phyloP scores from a whole-genome alignment of 2,329 filamentous ascomycete species.

The Colletotrichum cordylinicola region DNA sequence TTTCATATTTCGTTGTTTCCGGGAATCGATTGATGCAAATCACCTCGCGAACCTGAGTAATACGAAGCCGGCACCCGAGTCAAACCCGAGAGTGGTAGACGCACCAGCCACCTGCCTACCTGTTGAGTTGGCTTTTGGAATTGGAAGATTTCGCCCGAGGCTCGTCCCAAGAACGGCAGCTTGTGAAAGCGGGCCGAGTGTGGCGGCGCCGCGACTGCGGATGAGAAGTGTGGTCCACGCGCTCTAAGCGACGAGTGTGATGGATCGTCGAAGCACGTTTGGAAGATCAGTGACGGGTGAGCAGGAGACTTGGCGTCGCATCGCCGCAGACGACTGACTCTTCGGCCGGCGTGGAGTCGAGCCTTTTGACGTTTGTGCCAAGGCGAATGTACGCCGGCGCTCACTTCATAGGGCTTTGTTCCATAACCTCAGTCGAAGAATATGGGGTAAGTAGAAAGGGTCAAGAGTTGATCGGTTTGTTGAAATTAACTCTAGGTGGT shows the following conservation, averaged over 20 bases:
- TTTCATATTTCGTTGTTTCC: neutral
- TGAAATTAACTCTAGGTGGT: neutral
- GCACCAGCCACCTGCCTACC: neutral
- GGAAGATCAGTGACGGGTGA: neutral
- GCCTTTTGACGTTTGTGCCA: neutral
- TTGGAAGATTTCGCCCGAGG: neutral
- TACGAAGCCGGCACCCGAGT: neutral
- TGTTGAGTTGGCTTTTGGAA: neutral
- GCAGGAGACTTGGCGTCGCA: constrained; percentile 1
- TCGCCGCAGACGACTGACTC: neutral
- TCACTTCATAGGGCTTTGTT: neutral
- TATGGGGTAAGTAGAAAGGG: neutral
- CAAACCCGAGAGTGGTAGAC: neutral
- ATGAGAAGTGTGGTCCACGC: neutral
- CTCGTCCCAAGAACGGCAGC: constrained; percentile 15
- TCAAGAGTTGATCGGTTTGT: neutral
- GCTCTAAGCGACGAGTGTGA: neutral
- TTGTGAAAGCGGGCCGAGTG: constrained; percentile 18
- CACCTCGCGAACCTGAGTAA: neutral
- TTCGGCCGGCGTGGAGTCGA: neutral
- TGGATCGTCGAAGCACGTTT: neutral
- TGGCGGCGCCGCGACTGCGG: neutral
- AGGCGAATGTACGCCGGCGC: neutral
- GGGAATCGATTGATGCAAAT: neutral
- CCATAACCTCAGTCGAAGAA: neutral